Base-by-base conservation (phyloP, 108 stramenopile genomes). In the Discostella stelligeroides region DNA sequence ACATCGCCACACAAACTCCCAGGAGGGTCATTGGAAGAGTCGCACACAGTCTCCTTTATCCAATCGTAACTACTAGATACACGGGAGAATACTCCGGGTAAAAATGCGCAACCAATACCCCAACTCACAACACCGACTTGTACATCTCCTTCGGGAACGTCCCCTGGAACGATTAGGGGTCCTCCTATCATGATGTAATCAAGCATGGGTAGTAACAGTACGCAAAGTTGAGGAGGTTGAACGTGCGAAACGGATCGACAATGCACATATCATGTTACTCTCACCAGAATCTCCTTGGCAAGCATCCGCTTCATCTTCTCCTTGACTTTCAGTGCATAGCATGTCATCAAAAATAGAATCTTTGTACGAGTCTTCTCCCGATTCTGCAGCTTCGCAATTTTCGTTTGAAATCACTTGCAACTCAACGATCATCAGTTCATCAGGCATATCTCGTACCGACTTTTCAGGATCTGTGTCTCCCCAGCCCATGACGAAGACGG, bases 61-160 rank as follows among this genome's bases (percentile, higher is more conserved):
- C 57, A 58, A 40, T 39, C 57, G 38, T 58, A 58, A 11, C n/a
- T 38, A 27, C 6, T 58, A 1, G 57, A 58, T 20, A 58, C 57
- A n/a, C 57, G 57, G 38, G 57, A 58, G 57, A 58, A 58, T 4
- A 58, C 57, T 13, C 57, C 57, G 34, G 57, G 57, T 9, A 58
- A 21, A 18, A 40, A 58, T 27, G 38, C 63, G 29, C 68, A 74
- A 17, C 60, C 76, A 10, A 72, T 20, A 1, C 76, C 76, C 63
- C 70, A 76, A 13, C 63, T 65, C 14, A 76, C 76, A 23, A 76
- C 45, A 39, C 76, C 76, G 42, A 76, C 76, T 17, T 67, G 53
- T 20, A 70, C 20, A 43, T 73, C 72, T 42, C 49, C 28, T 14
- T 37, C 47, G 25, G 68, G 49, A 50, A 23, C 55, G 20, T 62